Conservation (phyloP, 2,329 filamentous ascomycete genomes). For the Sodiomyces alkalinus region DNA sequence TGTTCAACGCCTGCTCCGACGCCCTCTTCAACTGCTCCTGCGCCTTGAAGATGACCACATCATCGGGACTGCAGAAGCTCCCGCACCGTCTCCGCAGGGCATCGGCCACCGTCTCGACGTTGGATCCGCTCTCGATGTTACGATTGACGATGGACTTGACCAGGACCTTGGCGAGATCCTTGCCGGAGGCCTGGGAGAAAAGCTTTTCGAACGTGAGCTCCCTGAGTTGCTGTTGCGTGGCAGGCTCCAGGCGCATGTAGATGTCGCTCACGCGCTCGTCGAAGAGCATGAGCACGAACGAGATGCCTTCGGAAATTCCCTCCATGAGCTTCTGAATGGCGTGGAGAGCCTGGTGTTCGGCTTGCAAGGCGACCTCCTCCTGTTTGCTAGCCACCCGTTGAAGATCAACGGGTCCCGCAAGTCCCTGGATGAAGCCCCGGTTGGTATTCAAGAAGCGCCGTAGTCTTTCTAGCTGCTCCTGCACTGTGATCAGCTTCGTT, state of each 20-base stretch:
- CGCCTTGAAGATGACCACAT: conserved; percentile 96
- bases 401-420: conserved; percentile 83
- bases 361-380: conserved; percentile 83
- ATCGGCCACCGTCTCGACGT: conserved; percentile 94
- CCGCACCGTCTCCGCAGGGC: conserved; percentile 84
- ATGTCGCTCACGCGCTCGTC: conserved; percentile 89
- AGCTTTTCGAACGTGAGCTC: conserved; percentile 77
- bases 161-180: conserved; percentile 80
- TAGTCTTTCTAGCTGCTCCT: conserved; percentile 66
- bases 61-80: conserved; percentile 93
- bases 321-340: conserved; percentile 74
- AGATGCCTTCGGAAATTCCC: conserved; percentile 90
- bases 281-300: conserved; percentile 87
- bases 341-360: conserved; percentile 84
- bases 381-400: conserved; percentile 64
- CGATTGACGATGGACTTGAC: conserved; percentile 97
- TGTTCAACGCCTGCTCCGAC: conserved; percentile 59
- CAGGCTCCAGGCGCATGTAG: conserved; percentile 56
- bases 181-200: conserved; percentile 65
- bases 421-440: conserved; percentile 77
- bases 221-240: conserved; percentile 51
- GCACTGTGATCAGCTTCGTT: conserved; percentile 58
- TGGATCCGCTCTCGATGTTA: conserved; percentile 92
- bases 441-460: conserved; percentile 77
- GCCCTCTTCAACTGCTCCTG: conserved; percentile 89